Conservation (phyloP, 352 stramenopile species). For the Pythium periplocum region DNA sequence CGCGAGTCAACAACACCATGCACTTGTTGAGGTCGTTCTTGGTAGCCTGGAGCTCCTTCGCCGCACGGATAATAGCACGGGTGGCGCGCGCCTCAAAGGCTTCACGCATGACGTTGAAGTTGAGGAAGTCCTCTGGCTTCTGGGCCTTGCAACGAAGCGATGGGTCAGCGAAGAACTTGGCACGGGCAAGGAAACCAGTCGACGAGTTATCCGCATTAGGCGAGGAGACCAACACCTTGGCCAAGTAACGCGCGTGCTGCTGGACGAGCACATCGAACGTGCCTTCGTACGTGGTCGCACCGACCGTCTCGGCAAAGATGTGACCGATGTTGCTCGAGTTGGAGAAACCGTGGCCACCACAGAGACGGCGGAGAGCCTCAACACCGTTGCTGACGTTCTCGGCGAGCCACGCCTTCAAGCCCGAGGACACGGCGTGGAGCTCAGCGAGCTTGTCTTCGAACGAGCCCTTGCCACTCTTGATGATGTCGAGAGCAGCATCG, state of each 20-base stretch:
- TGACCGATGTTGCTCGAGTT: constrained; percentile 23
- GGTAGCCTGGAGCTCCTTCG: constrained; percentile 29
- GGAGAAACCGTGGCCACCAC: constrained; percentile 21
- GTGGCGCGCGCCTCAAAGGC: constrained; percentile 33
- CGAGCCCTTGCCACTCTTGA: constrained; percentile 25
- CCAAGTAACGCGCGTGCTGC: constrained; percentile 52
- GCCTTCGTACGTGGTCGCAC: constrained; percentile 55
- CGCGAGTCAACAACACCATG: constrained; percentile 51
- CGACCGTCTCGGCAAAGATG: constrained; percentile 36
- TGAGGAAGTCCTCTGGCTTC: constrained; percentile 22
- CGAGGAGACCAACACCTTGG: constrained; percentile 34
- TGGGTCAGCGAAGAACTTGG: constrained; percentile 23
- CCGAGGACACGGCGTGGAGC: constrained; percentile 48
- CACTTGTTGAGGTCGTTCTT: constrained; percentile 44
- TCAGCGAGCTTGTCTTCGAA: constrained; percentile 40
- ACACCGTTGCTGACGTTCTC: constrained; percentile 37
- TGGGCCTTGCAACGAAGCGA: constrained; percentile 31
- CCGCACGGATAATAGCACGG: constrained; percentile 23
- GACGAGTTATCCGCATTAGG: not conserved
- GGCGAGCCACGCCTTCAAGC: constrained; percentile 47
- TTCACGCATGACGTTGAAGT: constrained; percentile 32
- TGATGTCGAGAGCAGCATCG: constrained; percentile 24
- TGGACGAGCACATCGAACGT: constrained; percentile 70
- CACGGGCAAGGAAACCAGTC: constrained; percentile 28
- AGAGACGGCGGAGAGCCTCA: constrained; percentile 40